Evolutionary conservation across 177 flowering plant species (phyloP).

Genomic region (Tripterygium wilfordii): DNA sequence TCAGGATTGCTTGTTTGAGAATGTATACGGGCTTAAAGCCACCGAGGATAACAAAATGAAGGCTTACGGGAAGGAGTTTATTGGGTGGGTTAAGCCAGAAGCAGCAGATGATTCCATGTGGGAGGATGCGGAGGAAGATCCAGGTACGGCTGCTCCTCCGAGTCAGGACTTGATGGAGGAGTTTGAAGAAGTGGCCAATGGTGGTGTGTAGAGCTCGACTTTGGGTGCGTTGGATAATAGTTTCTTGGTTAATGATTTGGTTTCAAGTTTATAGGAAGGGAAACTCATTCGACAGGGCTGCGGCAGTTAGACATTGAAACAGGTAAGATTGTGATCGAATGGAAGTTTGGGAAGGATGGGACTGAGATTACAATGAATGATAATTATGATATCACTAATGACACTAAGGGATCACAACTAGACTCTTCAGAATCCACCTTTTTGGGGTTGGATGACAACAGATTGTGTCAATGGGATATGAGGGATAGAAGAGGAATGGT

Average conservation of each 20-base stretch:
- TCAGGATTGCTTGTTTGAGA: constrained; percentile 31
- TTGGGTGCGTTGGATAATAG: constrained; percentile 33
- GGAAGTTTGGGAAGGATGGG: constrained; percentile 41
- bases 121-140: constrained; percentile 21
- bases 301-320: constrained; percentile 31
- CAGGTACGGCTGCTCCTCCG: constrained; percentile 4
- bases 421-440: constrained; percentile 37
- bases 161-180: constrained; percentile 23
- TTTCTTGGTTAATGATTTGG: constrained; percentile 30
- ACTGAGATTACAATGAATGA: constrained; percentile 32
- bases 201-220: constrained; percentile 28
- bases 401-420: constrained; percentile 23
- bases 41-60: constrained; percentile 30
- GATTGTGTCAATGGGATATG: constrained; percentile 44
- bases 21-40: constrained; percentile 21
- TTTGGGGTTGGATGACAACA: constrained; percentile 37
- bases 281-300: constrained; percentile 22
- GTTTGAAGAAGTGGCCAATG: constrained; percentile 34
- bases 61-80: constrained; percentile 30
- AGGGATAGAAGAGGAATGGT: constrained; percentile 31
- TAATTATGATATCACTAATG: constrained; percentile 26
- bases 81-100: constrained; percentile 34
- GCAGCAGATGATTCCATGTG: constrained; percentile 33
- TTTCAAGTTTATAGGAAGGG: constrained; percentile 33
- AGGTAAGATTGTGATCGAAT: constrained; percentile 27